Base-by-base conservation (phyloP, 306 rosid species). In the Cicer arietinum region DNA sequence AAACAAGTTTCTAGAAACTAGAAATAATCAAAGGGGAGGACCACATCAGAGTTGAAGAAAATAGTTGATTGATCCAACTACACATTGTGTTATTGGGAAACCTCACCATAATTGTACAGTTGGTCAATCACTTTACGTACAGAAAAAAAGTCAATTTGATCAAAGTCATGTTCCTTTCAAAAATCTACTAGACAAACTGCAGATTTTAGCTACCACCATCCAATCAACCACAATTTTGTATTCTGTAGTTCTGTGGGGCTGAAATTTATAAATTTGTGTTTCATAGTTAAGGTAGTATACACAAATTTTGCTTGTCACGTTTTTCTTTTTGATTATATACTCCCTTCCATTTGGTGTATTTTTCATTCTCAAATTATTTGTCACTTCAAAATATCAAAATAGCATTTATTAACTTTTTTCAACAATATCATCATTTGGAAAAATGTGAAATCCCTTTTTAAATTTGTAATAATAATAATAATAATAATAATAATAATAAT, bases 151-250 rank as follows among this genome's bases (percentile, higher is more conserved):
- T 45, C 56, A 59, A 11, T 2, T 59, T 30, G 42, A 35, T 46
- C 56, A 25, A 25, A 14, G 82, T 63, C 81, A 79, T n/a, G 85
- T 76, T 76, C 22, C 81, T 87, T 77, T 74, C 80, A 77, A 56
- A 37, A 58, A 43, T 63, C 25, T 67, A 56, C 10, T 43, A 54
- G 30, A 59, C 51, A 46, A n/a, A 53, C 13, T 59, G n/a, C 42
- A 72, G 53, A 48, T 61, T 37, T 54, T 72, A 69, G 44, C 75
- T 59, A 66, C 20, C 42, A 12, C 17, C 65, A 58, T 57, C 16
- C 12, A 41, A 52, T 54, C 80, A 67, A 75, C 45, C 46, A 67
- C 64, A 58, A 12, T 74, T 54, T 64, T 40, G 7, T 54, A 54
- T 54, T 54, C 18, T 8, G 6, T 42, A 35, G 7, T 52, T 42